Conservation (phyloP, 176 grass and related monocot species). For the Musa acuminata region DNA sequence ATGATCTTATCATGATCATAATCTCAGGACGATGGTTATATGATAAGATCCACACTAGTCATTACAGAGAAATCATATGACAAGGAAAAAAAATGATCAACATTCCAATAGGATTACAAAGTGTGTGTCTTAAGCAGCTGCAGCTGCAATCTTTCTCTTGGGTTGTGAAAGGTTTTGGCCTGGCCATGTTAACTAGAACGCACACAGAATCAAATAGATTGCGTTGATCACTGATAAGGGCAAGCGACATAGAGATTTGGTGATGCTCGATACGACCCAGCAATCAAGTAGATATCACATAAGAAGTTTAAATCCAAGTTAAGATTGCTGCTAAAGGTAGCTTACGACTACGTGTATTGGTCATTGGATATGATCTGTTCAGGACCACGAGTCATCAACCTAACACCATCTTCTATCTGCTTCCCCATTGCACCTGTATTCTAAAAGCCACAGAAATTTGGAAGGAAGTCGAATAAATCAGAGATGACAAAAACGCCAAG, state of each 20-base stretch:
- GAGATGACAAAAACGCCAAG: conserved; percentile 6
- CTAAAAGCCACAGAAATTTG: conserved; percentile 27
- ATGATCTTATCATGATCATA: too few relatives aligned
- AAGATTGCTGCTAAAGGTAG: not conserved
- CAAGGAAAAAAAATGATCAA: not conserved
- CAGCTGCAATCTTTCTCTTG: conserved; percentile 43
- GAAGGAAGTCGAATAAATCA: conserved; percentile 11
- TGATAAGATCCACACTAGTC: too few relatives aligned
- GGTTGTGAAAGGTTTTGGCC: conserved; percentile 57
- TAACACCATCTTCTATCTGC: conserved; percentile 94
- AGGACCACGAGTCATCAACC: conserved; percentile 79
- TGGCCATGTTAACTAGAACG: not conserved
- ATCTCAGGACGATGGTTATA: too few relatives aligned
- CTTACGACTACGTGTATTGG: conserved; percentile 75
- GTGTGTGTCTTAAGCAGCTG: conserved; percentile 3
- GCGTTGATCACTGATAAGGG: not conserved
- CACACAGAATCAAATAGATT: too few relatives aligned
- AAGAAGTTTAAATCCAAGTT: too few relatives aligned
- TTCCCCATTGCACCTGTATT: conserved; percentile 82
- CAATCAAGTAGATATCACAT: too few relatives aligned
- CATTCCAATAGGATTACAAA: too few relatives aligned
- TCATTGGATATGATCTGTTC: conserved; percentile 84
- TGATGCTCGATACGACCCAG: not conserved
- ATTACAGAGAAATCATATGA: not conserved
- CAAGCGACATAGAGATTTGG: too few relatives aligned